phyloP scores from a whole-genome alignment of 768 basidiomycete genomes.

The Trametes coccinea region DNA sequence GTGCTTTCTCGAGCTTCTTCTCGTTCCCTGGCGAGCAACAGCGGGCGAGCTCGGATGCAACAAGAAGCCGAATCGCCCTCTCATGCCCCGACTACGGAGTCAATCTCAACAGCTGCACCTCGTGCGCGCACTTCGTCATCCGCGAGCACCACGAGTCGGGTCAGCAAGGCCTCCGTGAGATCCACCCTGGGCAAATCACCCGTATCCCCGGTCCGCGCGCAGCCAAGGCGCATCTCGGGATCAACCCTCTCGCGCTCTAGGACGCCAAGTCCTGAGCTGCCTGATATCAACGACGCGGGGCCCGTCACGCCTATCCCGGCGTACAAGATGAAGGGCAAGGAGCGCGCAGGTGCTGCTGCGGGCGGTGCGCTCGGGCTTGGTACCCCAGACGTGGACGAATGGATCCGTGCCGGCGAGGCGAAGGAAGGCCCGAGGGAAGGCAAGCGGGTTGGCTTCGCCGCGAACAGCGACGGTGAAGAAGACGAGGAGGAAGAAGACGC shows the following conservation, averaged over 20 bases:
- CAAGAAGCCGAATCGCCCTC: background rate
- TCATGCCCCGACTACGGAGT: slow-evolving; percentile 5
- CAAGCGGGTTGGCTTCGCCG: slow-evolving; percentile 52
- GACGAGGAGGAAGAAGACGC: slow-evolving; percentile 14
- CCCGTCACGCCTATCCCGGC: slow-evolving; percentile 36
- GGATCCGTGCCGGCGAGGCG: slow-evolving; percentile 47
- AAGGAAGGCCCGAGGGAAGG: slow-evolving; percentile 32
- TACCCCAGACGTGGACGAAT: slow-evolving; percentile 53
- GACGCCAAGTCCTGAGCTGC: slow-evolving; percentile 28
- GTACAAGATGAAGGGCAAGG: slow-evolving; percentile 27
- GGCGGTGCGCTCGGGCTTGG: slow-evolving; percentile 43
- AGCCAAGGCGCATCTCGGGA: slow-evolving; percentile 9
- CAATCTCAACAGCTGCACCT: slow-evolving; percentile 9
- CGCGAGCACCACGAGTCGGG: slow-evolving; percentile 7
- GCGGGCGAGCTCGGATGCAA: background rate
- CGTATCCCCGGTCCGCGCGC: slow-evolving; percentile 3
- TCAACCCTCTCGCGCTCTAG: slow-evolving; percentile 19
- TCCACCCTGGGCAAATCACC: background rate
- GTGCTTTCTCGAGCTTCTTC: slow-evolving; percentile 16
- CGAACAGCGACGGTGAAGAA: slow-evolving; percentile 25
- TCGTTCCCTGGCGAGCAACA: slow-evolving; percentile 3
- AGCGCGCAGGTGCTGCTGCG: slow-evolving; percentile 13
- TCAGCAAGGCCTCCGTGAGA: slow-evolving; percentile 17
- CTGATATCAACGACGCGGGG: slow-evolving; percentile 19
- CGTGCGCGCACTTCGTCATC: slow-evolving; percentile 19